A percentile compares a stretch with the other conserved stretches of the same genome.
Conservation (phyloP, 2,329 filamentous ascomycete species). For the Metarhizium anisopliae region DNA sequence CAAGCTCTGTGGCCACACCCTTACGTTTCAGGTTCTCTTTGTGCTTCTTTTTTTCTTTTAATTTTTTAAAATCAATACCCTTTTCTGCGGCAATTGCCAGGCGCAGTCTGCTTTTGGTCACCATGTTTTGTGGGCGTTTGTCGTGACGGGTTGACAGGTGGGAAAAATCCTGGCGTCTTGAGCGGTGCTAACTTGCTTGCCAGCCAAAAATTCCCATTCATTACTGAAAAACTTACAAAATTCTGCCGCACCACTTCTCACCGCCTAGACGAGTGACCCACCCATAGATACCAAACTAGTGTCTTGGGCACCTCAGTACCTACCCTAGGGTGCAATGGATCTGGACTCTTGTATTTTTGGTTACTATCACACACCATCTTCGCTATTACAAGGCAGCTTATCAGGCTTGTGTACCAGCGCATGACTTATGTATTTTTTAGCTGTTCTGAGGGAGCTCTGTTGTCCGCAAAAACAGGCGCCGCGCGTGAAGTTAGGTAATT, state of each 20-base stretch:
- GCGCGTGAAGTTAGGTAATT: too few species aligned
- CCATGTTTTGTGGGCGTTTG: constrained; percentile 20
- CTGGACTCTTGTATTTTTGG: too few species aligned
- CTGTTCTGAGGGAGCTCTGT: too few species aligned
- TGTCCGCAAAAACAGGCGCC: too few species aligned
- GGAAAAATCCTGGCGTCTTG: neutral
- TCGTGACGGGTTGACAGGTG: neutral
- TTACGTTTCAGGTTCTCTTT: constrained; percentile 34
- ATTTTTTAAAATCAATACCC: constrained; percentile 41
- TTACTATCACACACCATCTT: too few species aligned
- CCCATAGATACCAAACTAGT: too few species aligned
- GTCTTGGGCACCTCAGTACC: too few species aligned
- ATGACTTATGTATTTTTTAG: too few species aligned
- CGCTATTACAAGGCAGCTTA: too few species aligned
- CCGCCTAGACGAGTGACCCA: neutral
- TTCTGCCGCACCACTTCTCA: constrained; percentile 3
- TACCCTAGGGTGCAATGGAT: too few species aligned
- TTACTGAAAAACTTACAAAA: constrained; percentile 5
- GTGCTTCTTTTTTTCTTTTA: constrained; percentile 39
- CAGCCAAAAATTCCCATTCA: constrained; percentile 1
- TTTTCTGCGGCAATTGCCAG: constrained; percentile 47
- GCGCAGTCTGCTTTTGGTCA: constrained; percentile 40
- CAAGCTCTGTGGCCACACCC: constrained; percentile 14
- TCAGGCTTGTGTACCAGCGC: too few species aligned
- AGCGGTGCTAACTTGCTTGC: neutral